These are phyloP conservation scores for Suhomyces atakaporum DNA, from an alignment of 1,139 yeast genomes.

Conservation along the genomic window DNA sequence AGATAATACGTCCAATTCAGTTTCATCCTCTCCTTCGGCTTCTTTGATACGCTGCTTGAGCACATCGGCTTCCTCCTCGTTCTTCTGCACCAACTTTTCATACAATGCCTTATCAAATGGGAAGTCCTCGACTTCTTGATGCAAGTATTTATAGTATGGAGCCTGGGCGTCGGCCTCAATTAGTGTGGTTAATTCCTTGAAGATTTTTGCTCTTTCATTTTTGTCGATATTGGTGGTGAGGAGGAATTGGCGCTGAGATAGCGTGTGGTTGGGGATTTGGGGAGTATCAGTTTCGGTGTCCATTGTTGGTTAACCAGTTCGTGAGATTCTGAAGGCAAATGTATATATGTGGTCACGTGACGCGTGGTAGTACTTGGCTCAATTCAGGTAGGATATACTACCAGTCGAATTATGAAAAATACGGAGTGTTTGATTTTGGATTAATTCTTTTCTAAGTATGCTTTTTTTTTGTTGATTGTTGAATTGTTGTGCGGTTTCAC, in stretches of 20 bases:
- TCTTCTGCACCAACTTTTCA: conserved; percentile 50
- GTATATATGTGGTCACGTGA: conserved; percentile 4
- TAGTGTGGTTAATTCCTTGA: conserved; percentile 49
- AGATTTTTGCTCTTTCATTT: conserved; percentile 32
- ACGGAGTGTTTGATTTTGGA: no score
- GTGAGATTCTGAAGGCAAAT: conserved; percentile 9
- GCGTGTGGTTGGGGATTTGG: conserved; percentile 74
- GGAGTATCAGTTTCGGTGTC: conserved; percentile 51
- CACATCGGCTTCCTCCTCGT: conserved; percentile 55
- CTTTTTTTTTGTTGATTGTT: no score
- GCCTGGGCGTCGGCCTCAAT: conserved; percentile 69
- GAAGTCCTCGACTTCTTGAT: conserved; percentile 48
- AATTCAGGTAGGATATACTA: no score
- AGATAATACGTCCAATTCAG: conserved; percentile 78
- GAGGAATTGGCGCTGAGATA: conserved; percentile 76
- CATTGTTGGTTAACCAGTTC: conserved; percentile 23
- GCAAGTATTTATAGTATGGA: conserved; percentile 78
- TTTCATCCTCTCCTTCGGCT: conserved; percentile 87
- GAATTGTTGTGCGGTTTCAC: no score
- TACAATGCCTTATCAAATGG: conserved; percentile 64
- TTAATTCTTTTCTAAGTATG: no score
- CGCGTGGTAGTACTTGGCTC: no score
- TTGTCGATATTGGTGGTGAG: conserved; percentile 39
- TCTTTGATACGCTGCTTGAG: conserved; percentile 66
- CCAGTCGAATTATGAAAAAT: no score